Percentiles rank a stretch among this genome's conserved stretches.
These are phyloP conservation scores for Hebeloma cylindrosporum DNA, from an alignment of 768 basidiomycete genomes.

Conservation along the genomic window DNA sequence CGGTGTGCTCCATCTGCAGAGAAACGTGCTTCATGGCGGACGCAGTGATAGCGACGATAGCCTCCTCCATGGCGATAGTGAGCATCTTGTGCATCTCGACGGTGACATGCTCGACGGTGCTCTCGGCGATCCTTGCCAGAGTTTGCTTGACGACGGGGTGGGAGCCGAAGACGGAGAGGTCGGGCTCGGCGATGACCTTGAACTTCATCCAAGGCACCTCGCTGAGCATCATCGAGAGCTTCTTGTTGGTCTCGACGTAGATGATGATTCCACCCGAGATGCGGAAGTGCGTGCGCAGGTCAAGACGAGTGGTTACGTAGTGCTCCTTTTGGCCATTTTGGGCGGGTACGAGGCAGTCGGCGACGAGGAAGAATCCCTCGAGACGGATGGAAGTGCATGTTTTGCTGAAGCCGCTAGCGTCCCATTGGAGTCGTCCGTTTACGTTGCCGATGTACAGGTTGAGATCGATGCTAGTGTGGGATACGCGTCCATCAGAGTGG, in stretches of 20 bases:
- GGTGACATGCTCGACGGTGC: constrained; percentile 22
- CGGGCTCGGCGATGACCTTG: constrained; percentile 27
- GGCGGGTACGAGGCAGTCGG: constrained; percentile 12
- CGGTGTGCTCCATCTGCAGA: constrained; percentile 14
- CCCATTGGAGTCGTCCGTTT: constrained; percentile 18
- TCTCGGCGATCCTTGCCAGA: constrained; percentile 20
- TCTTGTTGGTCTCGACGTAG: constrained; percentile 20
- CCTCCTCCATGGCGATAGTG: constrained; percentile 21
- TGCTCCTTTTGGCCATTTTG: no score
- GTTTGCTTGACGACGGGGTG: constrained; percentile 23
- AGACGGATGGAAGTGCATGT: constrained; percentile 16
- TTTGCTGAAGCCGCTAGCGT: constrained; percentile 15
- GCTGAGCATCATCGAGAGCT: constrained; percentile 24
- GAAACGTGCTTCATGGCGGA: constrained; percentile 22
- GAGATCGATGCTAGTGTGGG: constrained; percentile 18
- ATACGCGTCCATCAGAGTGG: constrained; percentile 15
- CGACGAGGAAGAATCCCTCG: constrained; percentile 16
- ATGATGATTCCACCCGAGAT: constrained; percentile 15
- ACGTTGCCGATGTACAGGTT: constrained; percentile 16
- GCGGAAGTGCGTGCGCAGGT: constrained; percentile 19
- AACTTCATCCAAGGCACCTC: constrained; percentile 30
- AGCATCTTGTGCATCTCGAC: constrained; percentile 18
- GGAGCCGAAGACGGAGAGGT: constrained; percentile 20
- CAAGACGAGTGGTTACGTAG: constrained; percentile 14
- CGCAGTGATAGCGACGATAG: constrained; percentile 17